Base-by-base conservation (phyloP, 495 filamentous ascomycete species). In the Neurospora intermedia region DNA sequence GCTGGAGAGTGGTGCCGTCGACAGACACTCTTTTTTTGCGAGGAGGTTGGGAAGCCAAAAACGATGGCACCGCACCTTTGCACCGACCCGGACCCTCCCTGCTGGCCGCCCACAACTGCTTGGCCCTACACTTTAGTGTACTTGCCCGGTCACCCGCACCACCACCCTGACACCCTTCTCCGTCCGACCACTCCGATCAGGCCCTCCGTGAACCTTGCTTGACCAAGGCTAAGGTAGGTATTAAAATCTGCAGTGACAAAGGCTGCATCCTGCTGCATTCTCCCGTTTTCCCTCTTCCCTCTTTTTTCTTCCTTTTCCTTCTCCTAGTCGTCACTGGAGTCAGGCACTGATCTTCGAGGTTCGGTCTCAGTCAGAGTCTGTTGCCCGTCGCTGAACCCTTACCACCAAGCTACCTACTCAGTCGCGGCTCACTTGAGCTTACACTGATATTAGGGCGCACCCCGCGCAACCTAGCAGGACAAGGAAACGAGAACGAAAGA, bases 1-100 rank as follows among this genome's bases (percentile, higher is more conserved):
- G 54, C 15, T 15, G 27, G 27, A 31, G 27, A 31, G 27, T 31
- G 27, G 27, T 31, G 27, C 27, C 27, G 54, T 35, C 15, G 54
- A 35, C 54, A 27, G 54, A 15, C 27, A 15, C 31, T 31, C 27
- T 31, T 62, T 62, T 13, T 73, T 75, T 45, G 48, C 27, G 77
- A 74, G 79, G 79, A 76, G 79, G 79, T 77, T 80, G 79, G 79
- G 78, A 71, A 18, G 31, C 20, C 38, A 75, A 73, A 74, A 43
- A 71, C 71, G 41, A 70, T 40, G 71, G 69, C 74, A 74, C 72
- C 73, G 76, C 75, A 73, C 74, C 73, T 31, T 71, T 74, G 73
- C 43, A 71, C 77, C 35, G 35, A 38, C 35, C 74, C 77, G 76
- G 77, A 35, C 54, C 48, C 48, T 20, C 48, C 23, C 48, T 59